A percentile compares a stretch with the other conserved stretches of the same genome.
Conservation (phyloP, 169 alveolate species). For the Cryptosporidium ryanae region DNA sequence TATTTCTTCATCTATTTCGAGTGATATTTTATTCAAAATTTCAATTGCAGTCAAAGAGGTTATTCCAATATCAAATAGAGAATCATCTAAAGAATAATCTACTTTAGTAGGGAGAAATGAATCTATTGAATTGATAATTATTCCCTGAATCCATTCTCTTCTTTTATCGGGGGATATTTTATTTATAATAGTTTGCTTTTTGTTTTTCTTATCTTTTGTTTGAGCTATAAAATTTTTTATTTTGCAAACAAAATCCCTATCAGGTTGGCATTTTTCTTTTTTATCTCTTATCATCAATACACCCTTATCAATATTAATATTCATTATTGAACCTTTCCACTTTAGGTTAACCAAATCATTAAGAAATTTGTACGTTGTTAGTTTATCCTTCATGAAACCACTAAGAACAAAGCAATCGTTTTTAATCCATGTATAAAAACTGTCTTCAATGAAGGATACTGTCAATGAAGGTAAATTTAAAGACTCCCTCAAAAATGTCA, state of each 20-base stretch:
- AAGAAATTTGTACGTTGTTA: not conserved
- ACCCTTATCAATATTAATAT: not conserved
- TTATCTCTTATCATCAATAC: not conserved
- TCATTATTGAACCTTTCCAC: slow-evolving; percentile 17
- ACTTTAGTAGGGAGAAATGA: slow-evolving; percentile 38
- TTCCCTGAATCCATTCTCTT: slow-evolving; percentile 24
- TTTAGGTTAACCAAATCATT: not conserved
- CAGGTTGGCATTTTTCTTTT: not conserved
- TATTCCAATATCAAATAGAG: slow-evolving; percentile 79
- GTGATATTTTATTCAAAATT: slow-evolving; percentile 81
- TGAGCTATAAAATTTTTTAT: slow-evolving; percentile 5
- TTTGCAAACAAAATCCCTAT: slow-evolving; percentile 17
- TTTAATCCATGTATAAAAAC: not conserved
- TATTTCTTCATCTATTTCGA: slow-evolving; percentile 63
- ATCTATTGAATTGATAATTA: slow-evolving; percentile 20
- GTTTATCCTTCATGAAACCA: too few species aligned
- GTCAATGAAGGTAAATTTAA: slow-evolving; percentile 22
- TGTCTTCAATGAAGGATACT: not conserved
- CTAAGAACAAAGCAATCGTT: not conserved
- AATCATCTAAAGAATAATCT: slow-evolving; percentile 24
- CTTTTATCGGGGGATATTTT: not conserved
- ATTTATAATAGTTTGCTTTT: slow-evolving; percentile 9
- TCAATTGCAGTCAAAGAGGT: slow-evolving; percentile 85
- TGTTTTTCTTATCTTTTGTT: slow-evolving; percentile 10
- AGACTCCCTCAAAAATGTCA: slow-evolving; percentile 14